These are phyloP conservation scores for Schizopora paradoxa DNA, from an alignment of 1,284 basidiomycete genomes.

Conservation along the genomic window DNA sequence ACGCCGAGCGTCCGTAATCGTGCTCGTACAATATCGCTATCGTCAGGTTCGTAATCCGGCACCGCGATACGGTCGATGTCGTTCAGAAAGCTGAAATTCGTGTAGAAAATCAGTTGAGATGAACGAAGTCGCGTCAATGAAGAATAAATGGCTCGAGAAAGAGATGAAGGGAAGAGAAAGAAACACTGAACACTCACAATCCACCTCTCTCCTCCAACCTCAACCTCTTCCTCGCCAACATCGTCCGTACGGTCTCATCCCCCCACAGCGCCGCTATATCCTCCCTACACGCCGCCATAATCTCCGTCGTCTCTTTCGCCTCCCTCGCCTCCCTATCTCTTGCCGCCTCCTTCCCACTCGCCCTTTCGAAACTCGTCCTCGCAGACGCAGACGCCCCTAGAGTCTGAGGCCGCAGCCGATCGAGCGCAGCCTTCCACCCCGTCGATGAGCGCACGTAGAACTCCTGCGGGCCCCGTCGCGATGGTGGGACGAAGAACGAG, in stretches of 20 bases:
- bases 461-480: conserved; percentile 32
- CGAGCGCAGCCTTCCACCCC: neutral
- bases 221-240: conserved; percentile 44
- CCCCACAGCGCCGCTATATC: conserved; percentile 65
- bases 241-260: conserved; percentile 49
- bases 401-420: neutral
- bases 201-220: conserved; percentile 60
- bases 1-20: conserved; percentile 43
- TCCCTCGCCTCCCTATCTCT: conserved; percentile 16
- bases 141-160: neutral
- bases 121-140: conserved; percentile 5
- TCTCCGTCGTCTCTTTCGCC: conserved; percentile 45
- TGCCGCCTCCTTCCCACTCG: conserved; percentile 17
- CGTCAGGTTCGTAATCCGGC: conserved; percentile 55
- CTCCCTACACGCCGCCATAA: conserved; percentile 53
- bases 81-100: conserved; percentile 48
- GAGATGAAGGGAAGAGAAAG: conserved; percentile 2
- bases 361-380: conserved; percentile 32
- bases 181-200: conserved; percentile 49
- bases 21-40: conserved; percentile 66
- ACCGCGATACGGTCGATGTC: conserved; percentile 60
- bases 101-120: conserved; percentile 1
- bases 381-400: neutral
- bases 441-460: neutral
- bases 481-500: too few relatives aligned